These are phyloP conservation scores for Apiospora arundinis DNA, from an alignment of 2,329 filamentous ascomycete species.

Conservation along the genomic window DNA sequence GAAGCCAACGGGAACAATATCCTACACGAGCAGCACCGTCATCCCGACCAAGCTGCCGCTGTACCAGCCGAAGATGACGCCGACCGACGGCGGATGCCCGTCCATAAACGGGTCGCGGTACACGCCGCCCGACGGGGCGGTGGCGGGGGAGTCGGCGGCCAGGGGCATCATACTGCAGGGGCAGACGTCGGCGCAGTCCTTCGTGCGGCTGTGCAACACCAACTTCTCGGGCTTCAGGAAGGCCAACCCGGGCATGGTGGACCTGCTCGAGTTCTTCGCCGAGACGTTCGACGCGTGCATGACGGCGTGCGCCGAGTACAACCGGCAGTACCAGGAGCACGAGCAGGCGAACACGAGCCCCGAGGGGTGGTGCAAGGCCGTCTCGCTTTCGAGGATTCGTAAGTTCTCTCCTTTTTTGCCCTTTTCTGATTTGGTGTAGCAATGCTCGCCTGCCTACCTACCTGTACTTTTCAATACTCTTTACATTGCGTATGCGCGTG, in stretches of 20 bases:
- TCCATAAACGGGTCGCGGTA: neutral
- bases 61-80: neutral
- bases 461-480: neutral
- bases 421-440: too few relatives aligned
- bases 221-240: neutral
- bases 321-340: constrained; percentile 14
- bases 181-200: neutral
- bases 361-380: neutral
- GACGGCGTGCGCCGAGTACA: constrained; percentile 36
- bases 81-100: neutral
- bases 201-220: neutral
- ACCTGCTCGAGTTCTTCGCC: constrained; percentile 34
- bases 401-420: neutral
- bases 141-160: too few relatives aligned
- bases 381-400: neutral
- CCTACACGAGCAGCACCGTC: neutral
- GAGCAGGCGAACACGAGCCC: neutral
- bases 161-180: neutral
- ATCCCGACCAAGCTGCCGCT: neutral
- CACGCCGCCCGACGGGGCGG: neutral
- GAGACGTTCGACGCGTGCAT: constrained; percentile 37
- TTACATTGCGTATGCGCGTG: neutral
- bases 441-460: too few relatives aligned
- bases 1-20: neutral
- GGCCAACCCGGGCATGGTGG: neutral